Conservation (phyloP, 1,284 basidiomycete species). For the Leccinum subrobustum region DNA sequence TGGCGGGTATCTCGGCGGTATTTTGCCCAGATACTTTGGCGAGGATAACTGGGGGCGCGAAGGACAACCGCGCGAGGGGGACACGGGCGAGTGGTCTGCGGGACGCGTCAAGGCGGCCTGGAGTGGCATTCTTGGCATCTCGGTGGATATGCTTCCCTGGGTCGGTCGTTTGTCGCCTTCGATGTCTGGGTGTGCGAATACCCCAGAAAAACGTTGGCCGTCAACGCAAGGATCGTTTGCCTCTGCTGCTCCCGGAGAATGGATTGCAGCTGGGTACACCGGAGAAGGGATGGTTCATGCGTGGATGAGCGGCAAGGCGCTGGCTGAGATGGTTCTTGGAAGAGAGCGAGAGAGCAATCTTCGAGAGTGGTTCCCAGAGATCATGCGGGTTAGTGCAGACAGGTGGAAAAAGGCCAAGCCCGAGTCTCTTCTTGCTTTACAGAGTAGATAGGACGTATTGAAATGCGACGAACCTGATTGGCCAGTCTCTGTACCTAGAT, state of each 20-base stretch:
- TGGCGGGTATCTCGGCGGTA: slow-evolving; percentile 39
- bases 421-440: slow-evolving; percentile 29
- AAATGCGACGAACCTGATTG: slow-evolving; percentile 11
- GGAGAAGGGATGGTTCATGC: slow-evolving; percentile 38
- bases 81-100: slow-evolving; percentile 30
- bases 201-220: slow-evolving; percentile 8
- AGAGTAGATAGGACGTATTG: slow-evolving; percentile 6
- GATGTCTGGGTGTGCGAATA: slow-evolving; percentile 35
- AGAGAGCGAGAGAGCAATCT: slow-evolving; percentile 35
- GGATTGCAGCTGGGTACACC: slow-evolving; percentile 41
- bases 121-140: slow-evolving; percentile 53
- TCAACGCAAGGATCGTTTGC: neutral
- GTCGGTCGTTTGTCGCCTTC: slow-evolving; percentile 43
- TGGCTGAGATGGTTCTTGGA: slow-evolving; percentile 36
- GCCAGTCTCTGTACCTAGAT: neutral
- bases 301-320: slow-evolving; percentile 35
- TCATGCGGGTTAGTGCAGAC: slow-evolving; percentile 37
- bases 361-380: slow-evolving; percentile 45
- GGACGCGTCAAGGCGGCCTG: slow-evolving; percentile 48
- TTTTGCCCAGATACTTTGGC: slow-evolving; percentile 46
- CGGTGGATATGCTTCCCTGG: slow-evolving; percentile 45
- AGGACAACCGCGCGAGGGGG: slow-evolving; percentile 16
- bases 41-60: slow-evolving; percentile 41
- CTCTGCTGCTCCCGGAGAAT: slow-evolving; percentile 41
- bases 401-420: slow-evolving; percentile 44